A percentile compares a stretch with the other conserved stretches of the same genome.
Evolutionary conservation across 208 protist species (phyloP).

Genomic region (Balamuthia mandrillaris): DNA sequence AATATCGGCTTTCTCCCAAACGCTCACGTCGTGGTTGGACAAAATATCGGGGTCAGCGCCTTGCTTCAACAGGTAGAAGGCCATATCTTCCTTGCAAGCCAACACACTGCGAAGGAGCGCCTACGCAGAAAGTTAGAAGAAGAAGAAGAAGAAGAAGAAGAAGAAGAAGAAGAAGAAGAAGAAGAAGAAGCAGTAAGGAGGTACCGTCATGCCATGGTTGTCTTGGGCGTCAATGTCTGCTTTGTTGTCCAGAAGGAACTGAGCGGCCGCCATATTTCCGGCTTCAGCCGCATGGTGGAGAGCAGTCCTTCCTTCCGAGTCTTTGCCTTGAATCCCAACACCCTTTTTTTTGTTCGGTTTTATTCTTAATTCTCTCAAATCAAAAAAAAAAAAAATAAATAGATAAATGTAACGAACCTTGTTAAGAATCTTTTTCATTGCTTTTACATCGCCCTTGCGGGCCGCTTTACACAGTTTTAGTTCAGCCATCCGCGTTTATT

Average conservation of each 20-base stretch:
- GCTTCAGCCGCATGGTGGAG: neutral
- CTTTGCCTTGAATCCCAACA: neutral
- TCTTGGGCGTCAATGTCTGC: neutral
- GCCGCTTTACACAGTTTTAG: too few species aligned
- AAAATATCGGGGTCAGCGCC: neutral
- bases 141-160: neutral
- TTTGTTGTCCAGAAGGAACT: neutral
- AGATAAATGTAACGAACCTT: neutral
- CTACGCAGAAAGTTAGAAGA: neutral
- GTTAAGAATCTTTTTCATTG: constrained; percentile 2
- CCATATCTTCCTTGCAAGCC: neutral
- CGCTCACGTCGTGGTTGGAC: neutral
- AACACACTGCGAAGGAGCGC: neutral
- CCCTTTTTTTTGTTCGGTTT: neutral
- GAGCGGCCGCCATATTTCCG: neutral
- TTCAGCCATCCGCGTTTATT: too few species aligned
- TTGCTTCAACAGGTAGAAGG: neutral
- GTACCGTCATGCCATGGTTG: neutral
- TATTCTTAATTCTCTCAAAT: neutral
- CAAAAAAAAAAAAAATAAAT: neutral
- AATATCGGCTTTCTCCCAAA: neutral
- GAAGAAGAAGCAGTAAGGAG: neutral
- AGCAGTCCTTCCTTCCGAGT: neutral
- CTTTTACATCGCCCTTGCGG: neutral
- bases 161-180: neutral